Evolutionary conservation across 164 flowering plant genomes (phyloP).

Genomic region (Vitis rotundifolia): DNA sequence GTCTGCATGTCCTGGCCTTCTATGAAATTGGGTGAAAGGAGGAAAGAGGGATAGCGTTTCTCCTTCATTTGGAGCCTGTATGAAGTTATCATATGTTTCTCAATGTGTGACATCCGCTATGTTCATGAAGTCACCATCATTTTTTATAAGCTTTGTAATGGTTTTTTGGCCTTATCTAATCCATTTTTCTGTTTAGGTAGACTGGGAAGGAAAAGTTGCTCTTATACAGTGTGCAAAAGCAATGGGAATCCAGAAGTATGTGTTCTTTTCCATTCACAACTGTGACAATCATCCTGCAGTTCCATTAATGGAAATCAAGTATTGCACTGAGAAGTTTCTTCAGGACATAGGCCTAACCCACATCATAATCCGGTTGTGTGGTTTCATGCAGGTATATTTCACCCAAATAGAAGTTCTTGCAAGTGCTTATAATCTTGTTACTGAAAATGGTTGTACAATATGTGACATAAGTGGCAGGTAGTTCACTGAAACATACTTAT

Average conservation of each 20-base stretch:
- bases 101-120: neutral
- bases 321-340: slow-evolving; percentile 92
- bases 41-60: too few species aligned
- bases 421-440: too few species aligned
- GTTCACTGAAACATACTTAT: too few species aligned
- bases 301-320: slow-evolving; percentile 95
- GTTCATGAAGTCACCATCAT: neutral
- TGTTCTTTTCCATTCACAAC: slow-evolving; percentile 94
- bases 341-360: slow-evolving; percentile 76
- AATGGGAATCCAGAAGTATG: slow-evolving; percentile 94
- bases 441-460: too few species aligned
- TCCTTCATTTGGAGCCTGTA: too few species aligned
- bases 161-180: slow-evolving; percentile 19
- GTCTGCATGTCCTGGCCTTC: too few species aligned
- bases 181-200: slow-evolving; percentile 75
- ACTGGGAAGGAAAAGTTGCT: slow-evolving; percentile 99
- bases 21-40: too few species aligned
- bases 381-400: slow-evolving; percentile 90
- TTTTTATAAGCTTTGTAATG: neutral
- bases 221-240: slow-evolving; percentile 99
- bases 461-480: too few species aligned
- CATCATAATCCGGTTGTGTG: slow-evolving; percentile 77
- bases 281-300: slow-evolving; percentile 99
- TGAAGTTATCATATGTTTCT: neutral
- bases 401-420: slow-evolving; percentile 1